These are phyloP conservation scores for Magnusiomyces tetraspermus DNA, from an alignment of 1,139 yeast genomes.

Conservation along the genomic window DNA sequence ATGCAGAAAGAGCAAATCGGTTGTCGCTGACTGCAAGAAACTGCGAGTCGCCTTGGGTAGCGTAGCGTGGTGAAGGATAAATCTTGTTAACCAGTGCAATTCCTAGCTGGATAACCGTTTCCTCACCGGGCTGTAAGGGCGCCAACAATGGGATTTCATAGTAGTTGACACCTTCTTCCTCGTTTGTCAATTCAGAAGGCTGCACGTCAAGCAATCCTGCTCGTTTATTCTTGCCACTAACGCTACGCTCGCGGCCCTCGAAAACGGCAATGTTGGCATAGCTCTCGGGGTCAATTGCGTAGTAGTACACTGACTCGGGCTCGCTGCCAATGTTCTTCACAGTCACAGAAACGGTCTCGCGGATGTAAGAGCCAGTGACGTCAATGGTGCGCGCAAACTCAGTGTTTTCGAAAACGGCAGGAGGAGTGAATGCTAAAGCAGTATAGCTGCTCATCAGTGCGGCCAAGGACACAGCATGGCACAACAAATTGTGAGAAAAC, in stretches of 20 bases:
- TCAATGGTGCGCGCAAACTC: slow-evolving; percentile 40
- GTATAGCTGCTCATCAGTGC: background rate
- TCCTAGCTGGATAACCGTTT: slow-evolving; percentile 43
- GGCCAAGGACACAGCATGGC: background rate
- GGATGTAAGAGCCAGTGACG: slow-evolving; percentile 54
- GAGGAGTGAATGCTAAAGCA: slow-evolving; percentile 10
- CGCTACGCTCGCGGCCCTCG: slow-evolving; percentile 26
- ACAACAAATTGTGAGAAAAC: background rate
- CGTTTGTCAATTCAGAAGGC: slow-evolving; percentile 14
- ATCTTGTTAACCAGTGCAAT: slow-evolving; percentile 44
- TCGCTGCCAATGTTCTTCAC: slow-evolving; percentile 49
- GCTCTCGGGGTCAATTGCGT: slow-evolving; percentile 41
- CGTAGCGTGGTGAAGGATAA: slow-evolving; percentile 54
- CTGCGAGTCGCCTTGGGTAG: slow-evolving; percentile 57
- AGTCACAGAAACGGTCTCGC: slow-evolving; percentile 49
- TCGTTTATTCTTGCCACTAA: slow-evolving; percentile 2
- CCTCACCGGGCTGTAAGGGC: slow-evolving; percentile 57
- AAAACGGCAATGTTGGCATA: slow-evolving; percentile 41
- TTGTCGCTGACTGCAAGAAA: slow-evolving; percentile 45
- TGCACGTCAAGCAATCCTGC: slow-evolving; percentile 14
- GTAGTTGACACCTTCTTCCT: slow-evolving; percentile 26
- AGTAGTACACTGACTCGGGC: slow-evolving; percentile 49
- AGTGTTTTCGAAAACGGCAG: slow-evolving; percentile 26
- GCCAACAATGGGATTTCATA: slow-evolving; percentile 48
- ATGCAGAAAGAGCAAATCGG: slow-evolving; percentile 54